A percentile compares a stretch with the other conserved stretches of the same genome.
Conservation (phyloP, 2,329 filamentous ascomycete species). For the Cladorrhinum sp. region DNA sequence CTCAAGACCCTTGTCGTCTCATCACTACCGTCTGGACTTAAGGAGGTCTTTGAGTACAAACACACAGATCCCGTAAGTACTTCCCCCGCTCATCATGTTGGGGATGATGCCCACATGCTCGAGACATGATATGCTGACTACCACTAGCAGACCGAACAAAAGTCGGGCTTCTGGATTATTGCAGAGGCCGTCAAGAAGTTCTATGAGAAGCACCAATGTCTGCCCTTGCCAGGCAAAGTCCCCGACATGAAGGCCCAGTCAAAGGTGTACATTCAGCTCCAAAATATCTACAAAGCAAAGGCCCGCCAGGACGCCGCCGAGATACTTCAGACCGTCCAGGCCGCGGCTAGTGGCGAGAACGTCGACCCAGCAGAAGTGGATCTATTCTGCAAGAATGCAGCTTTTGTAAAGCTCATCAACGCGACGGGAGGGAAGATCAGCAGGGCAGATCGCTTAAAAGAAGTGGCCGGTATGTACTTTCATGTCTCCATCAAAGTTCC, state of each 20-base stretch:
- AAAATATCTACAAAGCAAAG: slow-evolving; percentile 90
- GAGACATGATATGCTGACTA: slow-evolving; percentile 17
- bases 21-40: slow-evolving; percentile 65
- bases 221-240: slow-evolving; percentile 82
- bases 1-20: slow-evolving; percentile 77
- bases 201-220: slow-evolving; percentile 65
- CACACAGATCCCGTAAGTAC: slow-evolving; percentile 50
- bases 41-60: slow-evolving; percentile 73
- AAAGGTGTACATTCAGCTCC: slow-evolving; percentile 81
- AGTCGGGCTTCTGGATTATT: slow-evolving; percentile 81
- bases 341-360: slow-evolving; percentile 44
- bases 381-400: slow-evolving; percentile 91
- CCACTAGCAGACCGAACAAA: slow-evolving; percentile 39
- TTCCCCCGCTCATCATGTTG: slow-evolving; percentile 7
- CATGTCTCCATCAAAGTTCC: background rate
- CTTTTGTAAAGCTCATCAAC: slow-evolving; percentile 85
- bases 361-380: slow-evolving; percentile 76
- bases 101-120: slow-evolving; percentile 7
- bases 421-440: slow-evolving; percentile 36
- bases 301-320: slow-evolving; percentile 75
- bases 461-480: slow-evolving; percentile 51
- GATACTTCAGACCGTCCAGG: slow-evolving; percentile 64
- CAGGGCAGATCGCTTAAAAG: slow-evolving; percentile 46
- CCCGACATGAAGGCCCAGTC: slow-evolving; percentile 99
- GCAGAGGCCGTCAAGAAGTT: slow-evolving; percentile 76